Evolutionary conservation across 163 green algal species (phyloP), one percentile per base, ranked within the genome.

Genomic region (Scenedesmus sp.): DNA sequence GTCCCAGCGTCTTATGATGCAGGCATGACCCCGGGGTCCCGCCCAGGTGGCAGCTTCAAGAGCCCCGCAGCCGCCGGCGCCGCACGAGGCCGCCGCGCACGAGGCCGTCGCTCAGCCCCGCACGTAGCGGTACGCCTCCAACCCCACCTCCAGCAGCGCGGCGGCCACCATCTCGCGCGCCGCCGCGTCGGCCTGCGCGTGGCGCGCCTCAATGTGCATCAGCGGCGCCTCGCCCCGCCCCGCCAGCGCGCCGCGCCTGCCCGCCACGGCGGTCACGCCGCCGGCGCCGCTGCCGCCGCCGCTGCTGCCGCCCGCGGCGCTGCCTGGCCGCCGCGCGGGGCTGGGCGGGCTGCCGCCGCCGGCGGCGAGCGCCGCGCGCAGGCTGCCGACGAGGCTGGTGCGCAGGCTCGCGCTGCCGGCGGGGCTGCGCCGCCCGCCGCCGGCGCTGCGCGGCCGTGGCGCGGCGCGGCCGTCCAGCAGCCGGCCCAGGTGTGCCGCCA

Each of bases 191-290:
- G 84, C 82, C 81, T 89, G 75, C 42, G 58, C 47, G 64, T 88
- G 83, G 20, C 83, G 71, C 14, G 85, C 85, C 47, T 90, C 81
- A 17, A 87, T 78, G 64, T 89, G 82, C 70, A 86, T 75, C 47
- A 75, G 50, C 5, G 85, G 82, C 44, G 78, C 78, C 26, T 84
- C 77, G 9, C 53, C 14, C 18, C 51, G 15, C 15, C 31, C 51
- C 6, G 3, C 18, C 17, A 76, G 67, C 18, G 39, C 50, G 14
- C 48, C 48, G 0, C 66, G 48, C 44, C 57, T 42, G 15, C 47
- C n/a, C 6, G 48, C 24, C 64, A 47, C n/a, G 20, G 31, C 31
- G 34, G 26, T 60, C 39, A 36, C 42, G 7, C 54, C 28, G 31
- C 54, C 39, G 45, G 39, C 15, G 54, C 66, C n/a, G 28, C 26